Evolutionary conservation across 2,329 filamentous ascomycete species (phyloP), one percentile per base, ranked within the genome.

Genomic region (Escovopsis weberi): DNA sequence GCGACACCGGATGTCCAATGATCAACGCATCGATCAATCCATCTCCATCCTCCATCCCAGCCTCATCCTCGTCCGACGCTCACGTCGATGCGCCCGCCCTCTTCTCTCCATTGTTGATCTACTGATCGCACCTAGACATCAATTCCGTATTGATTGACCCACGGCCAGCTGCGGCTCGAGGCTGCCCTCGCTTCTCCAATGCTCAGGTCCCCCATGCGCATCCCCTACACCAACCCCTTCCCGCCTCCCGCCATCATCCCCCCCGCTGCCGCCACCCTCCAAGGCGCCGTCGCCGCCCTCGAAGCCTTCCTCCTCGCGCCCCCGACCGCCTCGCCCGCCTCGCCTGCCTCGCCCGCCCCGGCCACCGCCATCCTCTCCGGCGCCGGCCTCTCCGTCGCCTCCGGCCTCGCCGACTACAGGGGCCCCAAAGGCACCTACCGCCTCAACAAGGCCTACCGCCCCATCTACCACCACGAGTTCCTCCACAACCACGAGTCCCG

Each of bases 401-500:
- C 86, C 10, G 91, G 91, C 0, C 72, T 98, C 30, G 83, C 89
- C 28, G 91, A 98, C 63, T 98, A 98, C 60, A 73, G 91, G 43
- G 91, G 91, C 18, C 71, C 75, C 40, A 84, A 88, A 50, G 91
- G 91, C 47, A 96, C 89, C 8, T 98, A 98, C 59, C 81, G 86
- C 37, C 72, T 91, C 55, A 96, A 96, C 65, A 86, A 84, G 65
- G 78, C 76, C 12, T 95, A 94, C 57, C 78, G 84, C 2, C 91
- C 89, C 30, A 93, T 94, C 50, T 98, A 94, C 65, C 88, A 84
- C 60, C 79, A 86, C 59, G 91, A 98, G 59, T 98, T 96, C 56
- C 62, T 86, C 37, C 66, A 72, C 38, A 83, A 68, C 49, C 89
- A 96, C 62, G 85, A 88, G 59, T 79, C 84, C 11, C 71, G 91